Base-by-base conservation (phyloP, 2,329 filamentous ascomycete species). In the Clonostachys byssicola region DNA sequence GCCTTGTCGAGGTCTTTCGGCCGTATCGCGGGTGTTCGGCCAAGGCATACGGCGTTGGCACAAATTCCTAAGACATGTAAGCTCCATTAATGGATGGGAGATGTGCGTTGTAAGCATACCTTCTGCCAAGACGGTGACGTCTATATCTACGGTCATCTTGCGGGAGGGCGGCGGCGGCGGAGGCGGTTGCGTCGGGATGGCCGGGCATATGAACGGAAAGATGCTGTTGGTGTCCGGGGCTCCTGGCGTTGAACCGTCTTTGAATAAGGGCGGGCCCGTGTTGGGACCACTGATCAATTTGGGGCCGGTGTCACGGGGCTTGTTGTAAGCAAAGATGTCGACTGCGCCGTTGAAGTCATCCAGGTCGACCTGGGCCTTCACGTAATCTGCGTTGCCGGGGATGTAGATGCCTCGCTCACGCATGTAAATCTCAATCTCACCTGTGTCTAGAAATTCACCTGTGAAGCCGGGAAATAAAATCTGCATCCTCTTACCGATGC, bases 361-460 rank as follows among this genome's bases (percentile, higher is more conserved):
- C 0, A 70, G 54, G 42, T 78, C 72, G 18, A 87, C 64, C 43
- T 86, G 75, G 9, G 78, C 77, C 43, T 78, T 76, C 2, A 86
- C 71, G 47, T 78, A 83, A 16, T 86, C 83, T 10, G 77, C 72
- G 10, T 73, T 69, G 0, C 78, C 74, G 10, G 85, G 78, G 45
- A 91, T 81, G 42, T 71, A 61, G 33, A 90, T 78, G 6, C 83
- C 83, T 33, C 78, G 77, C 44, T 78, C 73, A 39, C 75, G 76
- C 4, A 95, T 68, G 59, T 91, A 94, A 12, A 79, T 74, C 62
- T 94, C 86, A 0, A 91, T 83, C 60, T 94, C 89, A 49, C 88
- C 78, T 0, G 83, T 70, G 58, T 94, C 88, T 54, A 87, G 88
- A 72, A 89, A 94, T 44, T 88, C 80, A 5, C 88, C 88, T 49